Base-by-base conservation (phyloP, 1,284 basidiomycete species). In the Cutaneotrichosporon curvatum region DNA sequence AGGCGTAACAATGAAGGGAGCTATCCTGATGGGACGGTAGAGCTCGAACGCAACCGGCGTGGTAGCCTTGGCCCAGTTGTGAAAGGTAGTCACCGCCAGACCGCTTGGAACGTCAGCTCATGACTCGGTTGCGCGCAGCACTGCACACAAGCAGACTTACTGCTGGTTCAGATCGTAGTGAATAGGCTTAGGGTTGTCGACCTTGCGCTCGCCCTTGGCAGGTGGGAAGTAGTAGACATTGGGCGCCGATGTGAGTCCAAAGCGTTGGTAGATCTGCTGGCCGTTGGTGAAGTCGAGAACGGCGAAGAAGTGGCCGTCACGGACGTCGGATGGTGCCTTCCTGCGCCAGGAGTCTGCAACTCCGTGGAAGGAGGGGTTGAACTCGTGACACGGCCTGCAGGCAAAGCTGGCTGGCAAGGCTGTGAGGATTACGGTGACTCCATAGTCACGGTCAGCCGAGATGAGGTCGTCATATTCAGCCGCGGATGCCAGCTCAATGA, bases 301-400 rank as follows among this genome's bases (percentile, higher is more conserved):
- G 12, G 82, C 91, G 63, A 95, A 96, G 78, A 95, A 90, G 68
- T 94, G 88, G 49, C 77, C 73, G 66, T 88, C 77, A 36, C 84
- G 78, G 30, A 83, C 72, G n/a, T 74, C 74, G 45, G 75, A 65
- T 12, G 84, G 72, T 16, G 78, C 77, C 22, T 75, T 76, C 5
- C 77, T 66, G 14, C 35, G 42, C 91, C 90, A 95, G 32, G 85
- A 81, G 58, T 81, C 81, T 19, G 87, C 85, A 8, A 95, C 81
- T 4, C 81, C 72, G 18, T 77, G 77, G 78, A 82, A 94, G 15
- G 83, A 78, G 3, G 88, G 86, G 46, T 87, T 81, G 61, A 96
- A 94, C 53, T 85, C 79, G 70, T 71, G 68, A 62, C 75, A 76
- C n/a, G 74, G 74, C 36, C 59, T 52, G 55, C 75, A 76, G 44